phyloP scores from a whole-genome alignment of 2,329 filamentous ascomycete species.

The Claviceps maximensis region DNA sequence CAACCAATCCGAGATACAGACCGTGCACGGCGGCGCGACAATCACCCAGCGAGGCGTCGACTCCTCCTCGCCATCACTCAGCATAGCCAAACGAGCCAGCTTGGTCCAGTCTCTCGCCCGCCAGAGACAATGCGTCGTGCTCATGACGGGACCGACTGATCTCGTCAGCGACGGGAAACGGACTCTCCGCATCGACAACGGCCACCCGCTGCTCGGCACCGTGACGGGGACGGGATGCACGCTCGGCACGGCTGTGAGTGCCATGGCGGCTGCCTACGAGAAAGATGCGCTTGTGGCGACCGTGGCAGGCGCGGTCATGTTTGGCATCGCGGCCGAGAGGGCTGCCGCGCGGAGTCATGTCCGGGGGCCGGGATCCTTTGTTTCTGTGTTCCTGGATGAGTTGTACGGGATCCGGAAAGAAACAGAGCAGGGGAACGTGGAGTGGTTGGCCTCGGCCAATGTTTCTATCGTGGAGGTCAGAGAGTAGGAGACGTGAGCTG shows the following conservation, averaged over 20 bases:
- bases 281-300: slow-evolving; percentile 59
- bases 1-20: slow-evolving; percentile 77
- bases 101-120: slow-evolving; percentile 55
- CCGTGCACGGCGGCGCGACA: slow-evolving; percentile 49
- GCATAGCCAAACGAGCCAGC: slow-evolving; percentile 35
- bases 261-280: slow-evolving; percentile 51
- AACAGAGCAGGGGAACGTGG: slow-evolving; percentile 31
- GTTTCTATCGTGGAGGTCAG: slow-evolving; percentile 26
- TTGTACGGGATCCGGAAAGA: slow-evolving; percentile 36
- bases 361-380: slow-evolving; percentile 72
- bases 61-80: slow-evolving; percentile 50
- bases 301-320: slow-evolving; percentile 61
- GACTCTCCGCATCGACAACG: slow-evolving; percentile 60
- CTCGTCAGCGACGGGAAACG: slow-evolving; percentile 61
- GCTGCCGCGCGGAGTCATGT: slow-evolving; percentile 54
- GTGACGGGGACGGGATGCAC: slow-evolving; percentile 78
- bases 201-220: slow-evolving; percentile 54
- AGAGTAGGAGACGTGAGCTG: slow-evolving; percentile 7
- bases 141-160: slow-evolving; percentile 73
- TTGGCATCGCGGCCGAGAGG: slow-evolving; percentile 58
- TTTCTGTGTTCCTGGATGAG: slow-evolving; percentile 73
- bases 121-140: slow-evolving; percentile 57
- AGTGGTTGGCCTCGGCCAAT: slow-evolving; percentile 40
- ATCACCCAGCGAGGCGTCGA: slow-evolving; percentile 68
- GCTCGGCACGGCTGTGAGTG: slow-evolving; percentile 68